Evolutionary conservation across 2,329 filamentous ascomycete genomes (phyloP).

Genomic region (Cordyceps fumosorosea): DNA sequence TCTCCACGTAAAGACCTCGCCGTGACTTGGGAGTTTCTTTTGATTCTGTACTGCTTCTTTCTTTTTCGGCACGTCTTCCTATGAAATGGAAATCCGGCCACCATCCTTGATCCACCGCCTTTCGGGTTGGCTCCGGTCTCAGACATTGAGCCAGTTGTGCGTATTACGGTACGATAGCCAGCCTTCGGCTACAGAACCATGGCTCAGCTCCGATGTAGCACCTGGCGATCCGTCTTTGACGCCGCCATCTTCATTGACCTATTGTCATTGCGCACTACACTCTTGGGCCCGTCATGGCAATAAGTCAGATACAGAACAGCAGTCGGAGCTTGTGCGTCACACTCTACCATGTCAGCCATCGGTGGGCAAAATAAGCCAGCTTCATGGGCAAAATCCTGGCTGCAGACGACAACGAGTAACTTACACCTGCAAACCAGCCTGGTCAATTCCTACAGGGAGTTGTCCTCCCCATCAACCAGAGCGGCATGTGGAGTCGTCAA

Average conservation of each 20-base stretch:
- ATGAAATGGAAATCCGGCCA: not conserved
- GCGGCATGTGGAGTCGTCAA: slow-evolving; percentile 2
- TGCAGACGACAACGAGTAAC: no score
- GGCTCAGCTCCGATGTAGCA: not conserved
- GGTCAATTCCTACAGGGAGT: not conserved
- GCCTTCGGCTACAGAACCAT: not conserved
- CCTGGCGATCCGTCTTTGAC: not conserved
- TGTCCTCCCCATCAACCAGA: not conserved
- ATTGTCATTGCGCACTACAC: not conserved
- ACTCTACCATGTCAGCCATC: not conserved
- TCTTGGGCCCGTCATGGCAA: not conserved
- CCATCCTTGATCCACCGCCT: not conserved
- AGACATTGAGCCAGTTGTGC: not conserved
- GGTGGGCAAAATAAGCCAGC: no score
- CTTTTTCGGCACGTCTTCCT: not conserved
- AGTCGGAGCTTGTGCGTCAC: not conserved
- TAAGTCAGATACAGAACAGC: not conserved
- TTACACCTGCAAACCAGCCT: no score
- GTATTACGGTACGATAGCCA: not conserved
- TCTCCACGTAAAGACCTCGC: not conserved
- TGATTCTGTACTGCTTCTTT: not conserved
- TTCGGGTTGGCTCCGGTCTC: slow-evolving; percentile 2
- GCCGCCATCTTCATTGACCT: not conserved
- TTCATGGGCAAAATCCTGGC: no score
- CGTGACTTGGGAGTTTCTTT: not conserved